These are phyloP conservation scores for Mortierella claussenii DNA, from an alignment of 192 early-diverging fungal genomes.

Conservation along the genomic window DNA sequence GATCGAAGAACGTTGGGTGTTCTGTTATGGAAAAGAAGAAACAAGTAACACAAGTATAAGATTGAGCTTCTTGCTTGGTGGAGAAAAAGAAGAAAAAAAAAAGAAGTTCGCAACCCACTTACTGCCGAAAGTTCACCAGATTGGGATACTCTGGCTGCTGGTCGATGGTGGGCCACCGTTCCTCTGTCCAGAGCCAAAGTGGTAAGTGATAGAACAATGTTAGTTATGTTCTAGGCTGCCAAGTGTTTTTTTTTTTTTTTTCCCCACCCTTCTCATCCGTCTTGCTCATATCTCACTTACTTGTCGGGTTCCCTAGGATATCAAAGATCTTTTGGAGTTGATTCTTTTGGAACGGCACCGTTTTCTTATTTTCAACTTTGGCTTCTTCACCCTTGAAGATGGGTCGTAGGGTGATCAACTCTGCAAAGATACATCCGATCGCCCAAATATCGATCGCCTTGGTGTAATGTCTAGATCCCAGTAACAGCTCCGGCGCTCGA, in stretches of 20 bases:
- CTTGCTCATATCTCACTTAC: conserved; percentile 19
- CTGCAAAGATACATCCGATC: conserved; percentile 95
- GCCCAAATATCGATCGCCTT: conserved; percentile 84
- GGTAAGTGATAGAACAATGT: conserved; percentile 15
- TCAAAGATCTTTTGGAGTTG: conserved; percentile 89
- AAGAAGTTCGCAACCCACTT: conserved; percentile 22
- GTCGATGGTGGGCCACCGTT: conserved; percentile 80
- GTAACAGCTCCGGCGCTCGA: conserved; percentile 90
- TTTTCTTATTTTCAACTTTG: conserved; percentile 84
- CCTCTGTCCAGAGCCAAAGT: conserved; percentile 56
- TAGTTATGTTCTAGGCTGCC: not conserved
- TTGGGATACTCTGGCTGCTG: conserved; percentile 76
- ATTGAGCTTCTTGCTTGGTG: no score
- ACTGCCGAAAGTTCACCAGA: conserved; percentile 69
- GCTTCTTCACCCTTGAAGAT: conserved; percentile 94
- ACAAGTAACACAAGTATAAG: not conserved
- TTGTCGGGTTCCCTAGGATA: conserved; percentile 88
- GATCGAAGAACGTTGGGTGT: conserved; percentile 36
- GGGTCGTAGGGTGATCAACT: conserved; percentile 83
- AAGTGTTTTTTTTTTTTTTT: not conserved
- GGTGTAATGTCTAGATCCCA: conserved; percentile 91
- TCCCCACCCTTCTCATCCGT: no score
- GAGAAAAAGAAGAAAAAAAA: not conserved
- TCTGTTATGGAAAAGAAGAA: conserved; percentile 10
- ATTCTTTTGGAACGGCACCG: conserved; percentile 84